A percentile compares a stretch with the other conserved stretches of the same genome.
These are phyloP conservation scores for Colletotrichum melonis DNA, from an alignment of 2,329 filamentous ascomycete species.

Conservation along the genomic window DNA sequence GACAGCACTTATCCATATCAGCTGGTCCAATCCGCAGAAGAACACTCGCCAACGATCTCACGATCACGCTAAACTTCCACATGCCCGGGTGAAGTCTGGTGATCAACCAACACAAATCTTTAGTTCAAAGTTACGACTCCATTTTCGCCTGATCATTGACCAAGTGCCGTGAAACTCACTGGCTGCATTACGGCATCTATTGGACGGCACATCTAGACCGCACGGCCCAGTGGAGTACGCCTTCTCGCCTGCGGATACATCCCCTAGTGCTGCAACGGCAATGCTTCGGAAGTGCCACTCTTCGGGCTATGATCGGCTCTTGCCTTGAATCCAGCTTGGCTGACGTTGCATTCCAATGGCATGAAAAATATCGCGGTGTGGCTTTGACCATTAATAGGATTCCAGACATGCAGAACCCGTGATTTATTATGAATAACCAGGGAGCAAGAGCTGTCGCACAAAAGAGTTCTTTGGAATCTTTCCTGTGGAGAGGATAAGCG, in stretches of 20 bases:
- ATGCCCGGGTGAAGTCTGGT: neutral
- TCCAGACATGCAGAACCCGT: too few relatives aligned
- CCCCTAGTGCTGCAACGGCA: conserved; percentile 13
- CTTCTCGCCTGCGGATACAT: neutral
- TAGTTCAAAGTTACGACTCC: neutral
- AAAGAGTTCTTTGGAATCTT: too few relatives aligned
- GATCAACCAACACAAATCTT: neutral
- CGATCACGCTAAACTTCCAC: neutral
- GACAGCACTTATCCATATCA: neutral
- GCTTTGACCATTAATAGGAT: too few relatives aligned
- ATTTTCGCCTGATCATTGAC: too few relatives aligned
- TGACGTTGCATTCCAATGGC: neutral
- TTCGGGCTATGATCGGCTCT: conserved; percentile 4
- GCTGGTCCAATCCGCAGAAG: neutral
- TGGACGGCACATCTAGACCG: neutral
- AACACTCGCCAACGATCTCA: neutral
- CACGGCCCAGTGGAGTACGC: neutral
- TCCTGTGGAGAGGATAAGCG: too few relatives aligned
- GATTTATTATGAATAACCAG: too few relatives aligned
- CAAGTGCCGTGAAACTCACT: neutral
- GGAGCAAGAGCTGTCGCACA: too few relatives aligned
- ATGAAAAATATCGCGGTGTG: neutral
- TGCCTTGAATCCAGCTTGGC: conserved; percentile 13
- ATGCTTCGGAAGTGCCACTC: neutral
- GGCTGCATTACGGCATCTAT: neutral